phyloP scores from a whole-genome alignment of 2,329 filamentous ascomycete species.

The Xylaria polymorpha region DNA sequence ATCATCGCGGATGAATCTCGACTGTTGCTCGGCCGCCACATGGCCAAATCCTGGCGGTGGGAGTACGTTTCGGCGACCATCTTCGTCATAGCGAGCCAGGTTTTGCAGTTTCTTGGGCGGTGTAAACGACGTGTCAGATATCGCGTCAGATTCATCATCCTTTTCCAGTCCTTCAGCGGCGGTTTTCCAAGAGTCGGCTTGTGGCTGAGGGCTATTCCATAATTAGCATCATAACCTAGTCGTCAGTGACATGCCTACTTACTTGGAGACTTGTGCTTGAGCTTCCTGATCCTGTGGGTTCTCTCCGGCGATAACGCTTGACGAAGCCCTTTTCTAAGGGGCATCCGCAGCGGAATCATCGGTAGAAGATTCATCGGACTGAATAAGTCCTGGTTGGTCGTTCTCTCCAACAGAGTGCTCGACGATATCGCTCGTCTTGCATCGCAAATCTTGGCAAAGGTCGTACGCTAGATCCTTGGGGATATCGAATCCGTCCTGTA shows the following conservation, averaged over 20 bases:
- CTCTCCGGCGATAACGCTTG: neutral
- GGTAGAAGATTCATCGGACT: rapidly evolving
- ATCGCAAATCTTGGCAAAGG: neutral
- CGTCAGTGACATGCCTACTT: neutral
- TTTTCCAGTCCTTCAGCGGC: neutral
- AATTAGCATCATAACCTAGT: neutral
- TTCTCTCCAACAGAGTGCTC: neutral
- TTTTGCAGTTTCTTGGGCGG: neutral
- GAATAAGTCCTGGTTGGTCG: neutral
- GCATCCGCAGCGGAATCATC: neutral
- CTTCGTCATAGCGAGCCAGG: neutral
- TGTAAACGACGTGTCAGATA: slow-evolving; percentile 29
- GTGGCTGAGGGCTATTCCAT: neutral
- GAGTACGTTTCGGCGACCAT: slow-evolving; percentile 8
- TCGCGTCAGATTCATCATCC: slow-evolving; percentile 1
- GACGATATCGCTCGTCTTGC: neutral
- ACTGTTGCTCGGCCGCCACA: neutral
- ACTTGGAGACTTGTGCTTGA: neutral
- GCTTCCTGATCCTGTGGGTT: neutral
- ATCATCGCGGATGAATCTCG: neutral
- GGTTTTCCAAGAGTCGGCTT: neutral
- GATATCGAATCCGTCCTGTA: neutral
- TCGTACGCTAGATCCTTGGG: neutral
- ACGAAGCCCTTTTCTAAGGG: slow-evolving; percentile 18
- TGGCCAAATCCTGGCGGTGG: neutral